Conservation (phyloP, 75 land plant species). For the Ceratopteris richardii region DNA sequence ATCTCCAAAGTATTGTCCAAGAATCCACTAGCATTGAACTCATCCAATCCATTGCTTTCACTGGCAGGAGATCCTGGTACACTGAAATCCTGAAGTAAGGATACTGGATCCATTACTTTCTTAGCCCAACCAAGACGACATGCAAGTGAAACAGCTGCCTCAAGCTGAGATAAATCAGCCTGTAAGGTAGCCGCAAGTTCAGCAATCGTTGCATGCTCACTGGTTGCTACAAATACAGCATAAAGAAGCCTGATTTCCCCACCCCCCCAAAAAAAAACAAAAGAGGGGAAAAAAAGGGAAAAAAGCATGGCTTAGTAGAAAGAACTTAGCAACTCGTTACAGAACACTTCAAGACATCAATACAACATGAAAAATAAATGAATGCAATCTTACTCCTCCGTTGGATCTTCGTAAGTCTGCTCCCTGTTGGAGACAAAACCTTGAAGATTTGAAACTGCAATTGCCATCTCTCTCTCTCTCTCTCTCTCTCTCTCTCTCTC, state of each 20-base stretch:
- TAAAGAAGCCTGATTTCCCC: conserved; percentile 72
- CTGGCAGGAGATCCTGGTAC: conserved; percentile 42
- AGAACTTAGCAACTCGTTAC: no score
- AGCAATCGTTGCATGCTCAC: conserved; percentile 92
- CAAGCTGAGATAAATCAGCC: conserved; percentile 82
- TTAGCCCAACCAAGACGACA: conserved; percentile 95
- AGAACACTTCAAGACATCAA: no score
- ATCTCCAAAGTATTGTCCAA: conserved; percentile 24
- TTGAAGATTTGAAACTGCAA: conserved; percentile 86
- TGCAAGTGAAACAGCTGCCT: conserved; percentile 93
- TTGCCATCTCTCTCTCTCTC: conserved; percentile 4
- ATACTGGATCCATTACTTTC: conserved; percentile 78
- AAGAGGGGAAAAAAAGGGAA: no score
- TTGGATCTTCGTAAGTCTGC: conserved; percentile 98
- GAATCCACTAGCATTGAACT: conserved; percentile 30
- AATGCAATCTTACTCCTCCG: conserved; percentile 73
- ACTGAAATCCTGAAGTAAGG: conserved; percentile 55
- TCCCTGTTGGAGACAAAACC: conserved; percentile 97
- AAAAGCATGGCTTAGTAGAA: no score
- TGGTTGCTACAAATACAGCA: conserved; percentile 97
- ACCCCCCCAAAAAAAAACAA: no score
- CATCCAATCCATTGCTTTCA: conserved; percentile 65
- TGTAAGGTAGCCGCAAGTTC: conserved; percentile 90
- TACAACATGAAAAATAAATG: no score
- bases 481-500: neutral